Evolutionary conservation across 1,139 yeast genomes (phyloP), one percentile per base, ranked within the genome.

Genomic region (Suhomyces terraborum): DNA sequence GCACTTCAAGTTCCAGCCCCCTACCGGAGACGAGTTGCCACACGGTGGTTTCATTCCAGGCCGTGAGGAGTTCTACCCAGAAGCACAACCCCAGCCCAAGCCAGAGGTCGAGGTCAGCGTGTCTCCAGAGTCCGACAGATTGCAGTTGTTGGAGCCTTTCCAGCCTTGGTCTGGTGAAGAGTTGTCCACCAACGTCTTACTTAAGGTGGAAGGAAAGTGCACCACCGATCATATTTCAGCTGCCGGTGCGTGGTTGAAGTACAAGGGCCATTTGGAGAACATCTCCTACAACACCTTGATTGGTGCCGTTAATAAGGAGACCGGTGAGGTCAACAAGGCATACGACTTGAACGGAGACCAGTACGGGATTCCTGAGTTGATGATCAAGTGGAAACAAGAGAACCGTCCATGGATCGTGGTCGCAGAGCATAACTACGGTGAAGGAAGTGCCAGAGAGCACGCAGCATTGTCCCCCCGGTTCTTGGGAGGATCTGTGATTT

Each of bases 231-330:
- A 93, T 61, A 93, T 93, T 54, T 89, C 97, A 20, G 98, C 98
- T 31, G 98, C 98, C 26, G 98, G 98, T 60, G 94, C 84, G n/a
- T 93, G 98, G 98, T 79, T 93, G 67, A 93, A 93, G 71, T 93
- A 93, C 71, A 93, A 93, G 73, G 98, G 98, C 14, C 98, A 93
- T 62, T 76, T 93, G 57, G 97, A 91, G 63, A 93, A 93, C 67
- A 93, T 93, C 52, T 87, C 97, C 10, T 79, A 93, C 71, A 93
- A 93, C 71, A 91, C 98, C 6, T 75, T 93, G 56, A 93, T 93
- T 58, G 98, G 98, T 49, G 98, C 98, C 12, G 95, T 88, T 47
- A 93, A 93, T 64, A 88, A 87, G 62, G 98, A 91, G 68, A 88
- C 96, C 26, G 97, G 96, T 44, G 95, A 89, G 66, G 97, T 89